Conservation (phyloP, 139 green algal species). For the Chlorella sp. region DNA sequence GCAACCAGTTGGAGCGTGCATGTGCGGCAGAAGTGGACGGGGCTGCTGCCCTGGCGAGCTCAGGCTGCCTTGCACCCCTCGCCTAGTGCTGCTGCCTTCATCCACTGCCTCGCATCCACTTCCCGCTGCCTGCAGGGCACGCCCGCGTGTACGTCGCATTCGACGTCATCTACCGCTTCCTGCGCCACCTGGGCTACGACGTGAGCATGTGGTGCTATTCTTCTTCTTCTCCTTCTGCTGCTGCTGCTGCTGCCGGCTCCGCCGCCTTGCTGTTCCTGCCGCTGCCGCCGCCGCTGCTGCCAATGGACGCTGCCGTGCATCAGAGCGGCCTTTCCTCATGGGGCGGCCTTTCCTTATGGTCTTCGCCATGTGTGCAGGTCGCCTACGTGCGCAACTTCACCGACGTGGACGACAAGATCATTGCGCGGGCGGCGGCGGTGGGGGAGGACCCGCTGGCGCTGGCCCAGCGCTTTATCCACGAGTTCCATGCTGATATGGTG, state of each 20-base stretch:
- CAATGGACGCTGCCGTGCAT: too few relatives aligned
- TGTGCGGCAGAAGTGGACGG: too few relatives aligned
- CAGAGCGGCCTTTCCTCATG: too few relatives aligned
- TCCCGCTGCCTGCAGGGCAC: slow-evolving; percentile 71
- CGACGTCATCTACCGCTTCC: slow-evolving; percentile 88
- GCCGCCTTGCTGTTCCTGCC: too few relatives aligned
- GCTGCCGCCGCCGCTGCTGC: too few relatives aligned
- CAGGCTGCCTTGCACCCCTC: too few relatives aligned
- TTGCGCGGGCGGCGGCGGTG: slow-evolving; percentile 75
- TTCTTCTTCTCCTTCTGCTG: too few relatives aligned
- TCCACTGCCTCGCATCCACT: background rate
- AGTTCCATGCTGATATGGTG: slow-evolving; percentile 94
- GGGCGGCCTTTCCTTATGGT: too few relatives aligned
- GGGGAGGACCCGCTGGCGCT: slow-evolving; percentile 80
- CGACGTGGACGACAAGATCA: slow-evolving; percentile 99
- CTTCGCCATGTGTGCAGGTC: slow-evolving; percentile 45
- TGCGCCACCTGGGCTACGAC: slow-evolving; percentile 72
- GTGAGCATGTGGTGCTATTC: too few relatives aligned
- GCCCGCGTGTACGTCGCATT: slow-evolving; percentile 96
- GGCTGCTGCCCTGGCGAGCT: background rate
- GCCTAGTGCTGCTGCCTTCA: background rate
- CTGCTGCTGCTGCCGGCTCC: too few relatives aligned
- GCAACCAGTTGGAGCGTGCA: too few relatives aligned
- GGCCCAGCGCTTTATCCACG: slow-evolving; percentile 82
- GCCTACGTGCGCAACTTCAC: slow-evolving; percentile 75